These are phyloP conservation scores for Solanum chaucha DNA, from an alignment of 257 asterid species.

Conservation along the genomic window DNA sequence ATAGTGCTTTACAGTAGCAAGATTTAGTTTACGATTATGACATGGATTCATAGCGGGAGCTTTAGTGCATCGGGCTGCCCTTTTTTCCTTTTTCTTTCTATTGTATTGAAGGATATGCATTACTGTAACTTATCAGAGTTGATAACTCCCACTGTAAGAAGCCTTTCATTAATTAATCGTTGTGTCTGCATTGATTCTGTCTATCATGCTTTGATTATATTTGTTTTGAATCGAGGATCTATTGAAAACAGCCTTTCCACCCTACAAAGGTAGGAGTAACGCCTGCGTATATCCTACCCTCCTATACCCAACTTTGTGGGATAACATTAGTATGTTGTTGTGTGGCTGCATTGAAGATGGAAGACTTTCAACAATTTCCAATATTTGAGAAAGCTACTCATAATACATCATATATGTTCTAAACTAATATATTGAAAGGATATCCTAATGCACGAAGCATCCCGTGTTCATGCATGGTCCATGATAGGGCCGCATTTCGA, in stretches of 20 bases:
- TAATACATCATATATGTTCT: not conserved
- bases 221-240: not conserved
- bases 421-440: not conserved
- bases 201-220: not conserved
- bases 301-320: not conserved
- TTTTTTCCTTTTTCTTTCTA: not conserved
- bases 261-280: not conserved
- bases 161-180: not conserved
- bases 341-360: not conserved
- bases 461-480: not conserved
- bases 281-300: not conserved
- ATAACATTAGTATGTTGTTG: not conserved
- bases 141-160: not conserved
- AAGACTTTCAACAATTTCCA: not conserved
- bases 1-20: not conserved
- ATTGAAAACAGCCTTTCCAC: too few species aligned
- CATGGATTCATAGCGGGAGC: not conserved
- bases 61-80: not conserved
- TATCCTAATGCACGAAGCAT: not conserved
- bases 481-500: not conserved
- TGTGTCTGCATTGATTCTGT: not conserved
- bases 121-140: not conserved
- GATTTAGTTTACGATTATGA: not conserved
- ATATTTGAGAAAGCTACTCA: not conserved
- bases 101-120: not conserved